Evolutionary conservation across 495 filamentous ascomycete species (phyloP).

Genomic region (Xylaria grammica): DNA sequence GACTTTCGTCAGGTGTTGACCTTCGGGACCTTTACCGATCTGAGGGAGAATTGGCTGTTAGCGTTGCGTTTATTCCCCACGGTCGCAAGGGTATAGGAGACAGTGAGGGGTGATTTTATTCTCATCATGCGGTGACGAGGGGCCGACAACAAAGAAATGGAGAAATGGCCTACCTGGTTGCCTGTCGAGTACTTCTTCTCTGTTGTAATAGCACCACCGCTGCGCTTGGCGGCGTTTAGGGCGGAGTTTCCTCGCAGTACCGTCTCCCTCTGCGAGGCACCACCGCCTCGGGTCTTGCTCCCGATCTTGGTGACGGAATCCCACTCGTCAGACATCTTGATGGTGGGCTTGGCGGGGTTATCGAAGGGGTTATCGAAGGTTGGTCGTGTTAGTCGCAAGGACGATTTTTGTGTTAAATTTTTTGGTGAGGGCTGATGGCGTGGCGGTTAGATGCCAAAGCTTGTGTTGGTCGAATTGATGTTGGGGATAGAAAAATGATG

Average conservation of each 20-base stretch:
- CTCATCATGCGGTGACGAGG: not conserved
- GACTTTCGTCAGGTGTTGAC: slow-evolving; percentile 96
- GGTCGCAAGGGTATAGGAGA: no score
- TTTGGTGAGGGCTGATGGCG: no score
- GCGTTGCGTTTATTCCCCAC: not conserved
- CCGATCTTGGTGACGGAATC: slow-evolving; percentile 92
- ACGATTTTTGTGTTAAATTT: not conserved
- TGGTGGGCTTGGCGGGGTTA: slow-evolving; percentile 7
- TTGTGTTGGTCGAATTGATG: not conserved
- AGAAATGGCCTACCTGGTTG: slow-evolving; percentile 70
- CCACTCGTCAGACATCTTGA: slow-evolving; percentile 73
- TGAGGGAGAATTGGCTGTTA: not conserved
- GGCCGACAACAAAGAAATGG: slow-evolving; percentile 3
- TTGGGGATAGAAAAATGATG: slow-evolving; percentile 26
- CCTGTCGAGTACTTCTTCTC: slow-evolving; percentile 89
- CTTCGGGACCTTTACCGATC: slow-evolving; percentile 61
- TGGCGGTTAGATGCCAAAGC: not conserved
- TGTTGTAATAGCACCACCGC: slow-evolving; percentile 75
- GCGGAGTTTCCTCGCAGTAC: slow-evolving; percentile 86
- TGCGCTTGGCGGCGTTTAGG: slow-evolving; percentile 86
- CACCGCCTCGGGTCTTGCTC: slow-evolving; percentile 70
- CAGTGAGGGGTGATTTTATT: no score
- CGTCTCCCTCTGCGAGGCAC: slow-evolving; percentile 72
- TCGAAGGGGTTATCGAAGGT: slow-evolving; percentile 4
- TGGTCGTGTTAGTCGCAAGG: slow-evolving; percentile 1